A percentile compares a stretch with the other conserved stretches of the same genome.
Conservation (phyloP, 768 basidiomycete genomes). For the Cyclocybe aegerita region DNA sequence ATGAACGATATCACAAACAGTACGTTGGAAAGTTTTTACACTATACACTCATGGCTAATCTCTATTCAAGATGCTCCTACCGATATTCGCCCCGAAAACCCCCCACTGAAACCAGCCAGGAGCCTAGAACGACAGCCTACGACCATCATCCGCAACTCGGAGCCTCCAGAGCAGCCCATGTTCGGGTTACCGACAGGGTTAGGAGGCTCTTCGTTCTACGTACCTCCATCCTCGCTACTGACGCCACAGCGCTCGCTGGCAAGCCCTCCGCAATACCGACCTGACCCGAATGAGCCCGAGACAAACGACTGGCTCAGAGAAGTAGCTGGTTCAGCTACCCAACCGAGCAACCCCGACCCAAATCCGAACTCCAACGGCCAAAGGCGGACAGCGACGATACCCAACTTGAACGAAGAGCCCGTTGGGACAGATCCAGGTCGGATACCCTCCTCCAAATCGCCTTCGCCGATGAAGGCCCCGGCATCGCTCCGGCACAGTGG, state of each 20-base stretch:
- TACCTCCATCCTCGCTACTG: slow-evolving; percentile 9
- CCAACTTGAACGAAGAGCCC: background rate
- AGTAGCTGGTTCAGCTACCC: no score
- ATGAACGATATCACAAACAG: slow-evolving; percentile 51
- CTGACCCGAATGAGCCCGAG: no score
- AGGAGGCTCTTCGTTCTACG: slow-evolving; percentile 12
- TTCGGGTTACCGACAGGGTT: slow-evolving; percentile 38
- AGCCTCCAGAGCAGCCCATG: slow-evolving; percentile 11
- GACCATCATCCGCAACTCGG: slow-evolving; percentile 10
- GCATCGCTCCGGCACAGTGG: slow-evolving; percentile 20
- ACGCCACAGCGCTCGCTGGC: background rate
- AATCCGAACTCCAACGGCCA: no score
- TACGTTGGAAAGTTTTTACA: slow-evolving; percentile 17
- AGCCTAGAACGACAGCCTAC: slow-evolving; percentile 19
- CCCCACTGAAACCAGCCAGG: slow-evolving; percentile 6
- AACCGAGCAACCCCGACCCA: no score
- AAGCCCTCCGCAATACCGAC: no score
- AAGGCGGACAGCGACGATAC: background rate
- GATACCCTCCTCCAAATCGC: slow-evolving; percentile 62
- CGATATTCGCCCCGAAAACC: background rate
- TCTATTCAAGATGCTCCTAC: slow-evolving; percentile 8
- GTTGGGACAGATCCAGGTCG: slow-evolving; percentile 16
- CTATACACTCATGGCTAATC: background rate
- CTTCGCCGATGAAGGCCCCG: slow-evolving; percentile 49
- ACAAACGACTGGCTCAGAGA: no score